Conservation (phyloP, 257 asterid species). For the Solanum bulbocastanum region DNA sequence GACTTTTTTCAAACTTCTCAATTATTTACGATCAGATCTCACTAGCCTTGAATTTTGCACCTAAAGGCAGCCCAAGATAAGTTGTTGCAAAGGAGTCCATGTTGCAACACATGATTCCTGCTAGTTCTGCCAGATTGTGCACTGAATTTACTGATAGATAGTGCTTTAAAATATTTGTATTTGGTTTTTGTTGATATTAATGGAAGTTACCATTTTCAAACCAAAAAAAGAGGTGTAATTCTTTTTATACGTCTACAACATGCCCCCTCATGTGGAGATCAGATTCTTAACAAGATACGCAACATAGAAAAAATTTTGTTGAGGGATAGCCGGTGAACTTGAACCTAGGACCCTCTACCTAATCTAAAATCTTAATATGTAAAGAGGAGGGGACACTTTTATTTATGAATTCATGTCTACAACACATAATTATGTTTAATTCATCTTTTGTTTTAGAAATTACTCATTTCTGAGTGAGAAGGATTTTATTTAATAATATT, state of each 20-base stretch:
- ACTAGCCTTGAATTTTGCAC: background rate
- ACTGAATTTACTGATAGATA: background rate
- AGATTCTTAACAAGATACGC: background rate
- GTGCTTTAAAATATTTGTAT: background rate
- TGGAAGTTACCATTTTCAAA: background rate
- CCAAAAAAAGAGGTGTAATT: background rate
- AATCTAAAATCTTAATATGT: background rate
- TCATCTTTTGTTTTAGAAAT: background rate
- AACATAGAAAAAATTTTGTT: background rate
- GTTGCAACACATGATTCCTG: background rate
- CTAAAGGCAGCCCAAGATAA: background rate
- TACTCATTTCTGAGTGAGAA: background rate
- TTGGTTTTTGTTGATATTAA: background rate
- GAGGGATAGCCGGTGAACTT: background rate
- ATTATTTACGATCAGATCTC: background rate
- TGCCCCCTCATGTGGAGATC: background rate
- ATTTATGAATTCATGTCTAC: background rate
- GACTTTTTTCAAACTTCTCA: background rate
- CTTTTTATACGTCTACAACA: background rate
- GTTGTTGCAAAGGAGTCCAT: background rate
- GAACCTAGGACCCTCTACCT: background rate
- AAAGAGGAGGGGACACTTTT: background rate
- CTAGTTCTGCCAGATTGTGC: background rate
- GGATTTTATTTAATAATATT: background rate
- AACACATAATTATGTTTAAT: background rate